phyloP scores from a whole-genome alignment of 2,329 filamentous ascomycete genomes.

The Colletotrichum horii region DNA sequence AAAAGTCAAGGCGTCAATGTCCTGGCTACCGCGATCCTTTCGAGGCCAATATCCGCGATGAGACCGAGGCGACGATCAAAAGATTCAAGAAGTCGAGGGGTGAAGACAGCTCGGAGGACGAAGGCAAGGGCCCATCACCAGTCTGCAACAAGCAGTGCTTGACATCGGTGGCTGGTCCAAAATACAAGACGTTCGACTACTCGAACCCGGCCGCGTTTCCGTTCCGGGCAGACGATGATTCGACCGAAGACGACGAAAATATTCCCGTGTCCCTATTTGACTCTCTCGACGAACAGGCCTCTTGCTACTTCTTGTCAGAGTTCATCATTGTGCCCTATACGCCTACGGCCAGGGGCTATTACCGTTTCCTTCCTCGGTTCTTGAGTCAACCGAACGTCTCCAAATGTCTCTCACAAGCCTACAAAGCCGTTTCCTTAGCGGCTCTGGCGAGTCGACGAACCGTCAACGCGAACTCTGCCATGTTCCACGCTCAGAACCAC shows the following conservation, averaged over 20 bases:
- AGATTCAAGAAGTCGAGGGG: constrained; percentile 21
- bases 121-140: background rate
- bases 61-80: constrained; percentile 28
- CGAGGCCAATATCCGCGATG: constrained; percentile 29
- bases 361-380: constrained; percentile 20
- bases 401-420: constrained; percentile 20
- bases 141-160: constrained; percentile 17
- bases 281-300: constrained; percentile 19
- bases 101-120: constrained; percentile 13
- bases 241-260: constrained; percentile 7
- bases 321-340: constrained; percentile 19
- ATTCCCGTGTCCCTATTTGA: constrained; percentile 14
- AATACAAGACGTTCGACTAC: constrained; percentile 18
- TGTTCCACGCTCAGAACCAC: constrained; percentile 20
- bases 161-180: constrained; percentile 9
- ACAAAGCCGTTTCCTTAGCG: constrained; percentile 21
- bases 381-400: constrained; percentile 15
- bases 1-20: constrained; percentile 27
- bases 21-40: constrained; percentile 29
- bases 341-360: constrained; percentile 13
- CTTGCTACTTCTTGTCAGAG: constrained; percentile 22
- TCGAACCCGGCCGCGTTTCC: constrained; percentile 7
- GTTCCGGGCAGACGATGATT: constrained; percentile 1
- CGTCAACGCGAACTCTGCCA: background rate
- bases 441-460: constrained; percentile 13